Conservation (phyloP, 495 filamentous ascomycete genomes). For the Rhypophila decipiens region DNA sequence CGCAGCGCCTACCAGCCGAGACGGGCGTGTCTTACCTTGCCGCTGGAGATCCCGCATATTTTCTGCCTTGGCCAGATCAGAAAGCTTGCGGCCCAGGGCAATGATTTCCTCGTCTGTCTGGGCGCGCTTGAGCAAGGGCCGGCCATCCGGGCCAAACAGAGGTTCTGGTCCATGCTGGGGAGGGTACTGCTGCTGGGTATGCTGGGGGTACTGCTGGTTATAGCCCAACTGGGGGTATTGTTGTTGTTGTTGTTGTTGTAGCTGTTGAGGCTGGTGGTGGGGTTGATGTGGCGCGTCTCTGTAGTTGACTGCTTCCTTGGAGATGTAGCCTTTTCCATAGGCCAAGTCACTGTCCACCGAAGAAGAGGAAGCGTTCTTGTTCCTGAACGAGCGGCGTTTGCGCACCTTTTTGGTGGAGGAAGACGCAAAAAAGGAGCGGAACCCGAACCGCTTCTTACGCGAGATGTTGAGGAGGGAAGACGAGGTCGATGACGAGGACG, state of each 20-base stretch:
- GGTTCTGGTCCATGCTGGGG: constrained; percentile 12
- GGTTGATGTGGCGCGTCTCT: constrained; percentile 5
- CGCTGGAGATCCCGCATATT: constrained; percentile 36
- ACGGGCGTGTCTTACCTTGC: constrained; percentile 32
- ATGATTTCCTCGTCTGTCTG: constrained; percentile 47
- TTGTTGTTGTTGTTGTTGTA: constrained; percentile 12
- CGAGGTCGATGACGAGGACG: constrained; percentile 36
- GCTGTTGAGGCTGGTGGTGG: constrained; percentile 10
- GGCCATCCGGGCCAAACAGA: constrained; percentile 21
- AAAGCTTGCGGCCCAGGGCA: constrained; percentile 39
- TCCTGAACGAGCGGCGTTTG: constrained; percentile 34
- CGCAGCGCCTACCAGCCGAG: constrained; percentile 29
- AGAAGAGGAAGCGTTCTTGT: constrained; percentile 41
- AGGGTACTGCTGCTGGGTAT: constrained; percentile 10
- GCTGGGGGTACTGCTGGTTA: constrained; percentile 2
- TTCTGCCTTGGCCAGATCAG: constrained; percentile 36
- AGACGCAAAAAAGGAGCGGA: constrained; percentile 38
- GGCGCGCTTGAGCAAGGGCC: constrained; percentile 19
- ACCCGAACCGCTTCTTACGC: constrained; percentile 29
- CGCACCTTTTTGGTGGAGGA: constrained; percentile 37
- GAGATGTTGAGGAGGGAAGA: constrained; percentile 44
- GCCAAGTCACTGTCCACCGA: constrained; percentile 47
- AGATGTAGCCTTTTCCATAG: constrained; percentile 49
- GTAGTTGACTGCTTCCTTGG: constrained; percentile 25
- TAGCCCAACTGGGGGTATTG: constrained; percentile 10